Evolutionary conservation across 495 filamentous ascomycete species (phyloP).

Genomic region (Penicillium manginii): DNA sequence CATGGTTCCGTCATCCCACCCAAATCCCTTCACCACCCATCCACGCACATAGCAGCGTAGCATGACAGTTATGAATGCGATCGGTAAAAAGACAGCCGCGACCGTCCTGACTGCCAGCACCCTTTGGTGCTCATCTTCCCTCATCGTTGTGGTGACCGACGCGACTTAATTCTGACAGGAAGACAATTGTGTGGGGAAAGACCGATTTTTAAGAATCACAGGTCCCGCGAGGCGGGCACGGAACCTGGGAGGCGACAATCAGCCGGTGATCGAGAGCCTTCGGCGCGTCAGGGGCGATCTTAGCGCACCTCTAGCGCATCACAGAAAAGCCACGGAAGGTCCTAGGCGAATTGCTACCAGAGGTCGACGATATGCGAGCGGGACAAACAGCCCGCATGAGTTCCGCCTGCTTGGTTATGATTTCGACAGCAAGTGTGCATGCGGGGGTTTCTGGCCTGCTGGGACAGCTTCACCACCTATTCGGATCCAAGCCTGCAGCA

Average conservation of each 20-base stretch:
- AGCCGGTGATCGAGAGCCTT: conserved; percentile 7
- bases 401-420: neutral
- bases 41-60: conserved; percentile 49
- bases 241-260: conserved; percentile 1
- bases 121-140: conserved; percentile 28
- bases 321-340: neutral
- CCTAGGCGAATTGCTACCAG: conserved; percentile 6
- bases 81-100: conserved; percentile 41
- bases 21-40: conserved; percentile 45
- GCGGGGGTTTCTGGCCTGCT: neutral
- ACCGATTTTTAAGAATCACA: conserved; percentile 7
- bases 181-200: conserved; percentile 14
- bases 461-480: neutral
- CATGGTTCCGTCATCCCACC: conserved; percentile 49
- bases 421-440: neutral
- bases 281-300: conserved; percentile 17
- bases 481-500: neutral
- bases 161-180: conserved; percentile 7
- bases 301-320: conserved; percentile 10
- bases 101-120: conserved; percentile 35
- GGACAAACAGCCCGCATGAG: neutral
- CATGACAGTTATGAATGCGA: conserved; percentile 41
- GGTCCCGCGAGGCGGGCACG: neutral
- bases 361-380: conserved; percentile 10
- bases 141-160: conserved; percentile 13